Percentiles rank a stretch among this genome's conserved stretches.
These are phyloP conservation scores for Elongisporangium senticosum DNA, from an alignment of 352 stramenopile genomes.

Conservation along the genomic window DNA sequence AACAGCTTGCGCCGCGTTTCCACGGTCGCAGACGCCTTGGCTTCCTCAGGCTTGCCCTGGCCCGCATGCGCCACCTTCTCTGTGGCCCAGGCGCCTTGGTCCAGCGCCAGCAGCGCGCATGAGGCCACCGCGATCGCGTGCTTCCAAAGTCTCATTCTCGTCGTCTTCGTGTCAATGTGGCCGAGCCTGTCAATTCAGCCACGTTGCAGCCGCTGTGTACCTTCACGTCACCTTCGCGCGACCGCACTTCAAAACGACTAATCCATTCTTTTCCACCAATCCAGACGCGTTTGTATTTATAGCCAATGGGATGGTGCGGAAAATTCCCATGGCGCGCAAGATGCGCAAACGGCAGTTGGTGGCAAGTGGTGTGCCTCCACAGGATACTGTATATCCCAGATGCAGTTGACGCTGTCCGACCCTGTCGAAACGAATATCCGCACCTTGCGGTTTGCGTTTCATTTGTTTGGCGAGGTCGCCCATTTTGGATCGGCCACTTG, in stretches of 20 bases:
- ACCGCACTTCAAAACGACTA: not conserved
- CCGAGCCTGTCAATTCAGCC: not conserved
- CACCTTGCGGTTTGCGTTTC: not conserved
- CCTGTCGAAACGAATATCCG: not conserved
- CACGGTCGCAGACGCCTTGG: not conserved
- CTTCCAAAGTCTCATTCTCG: not conserved
- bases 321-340: not conserved
- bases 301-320: not conserved
- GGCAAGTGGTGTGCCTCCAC: not conserved
- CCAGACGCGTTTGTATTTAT: not conserved
- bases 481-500: not conserved
- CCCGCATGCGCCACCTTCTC: not conserved
- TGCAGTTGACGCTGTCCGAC: not conserved
- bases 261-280: not conserved
- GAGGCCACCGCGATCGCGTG: not conserved
- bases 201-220: not conserved
- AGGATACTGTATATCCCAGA: not conserved
- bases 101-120: not conserved
- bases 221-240: not conserved
- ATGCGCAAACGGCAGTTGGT: not conserved
- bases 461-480: not conserved
- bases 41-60: not conserved
- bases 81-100: not conserved
- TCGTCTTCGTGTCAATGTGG: not conserved
- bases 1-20: constrained; percentile 24